Evolutionary conservation across 805 yeast species (phyloP), one percentile per base, ranked within the genome.

Genomic region (Sugiyamaella americana): DNA sequence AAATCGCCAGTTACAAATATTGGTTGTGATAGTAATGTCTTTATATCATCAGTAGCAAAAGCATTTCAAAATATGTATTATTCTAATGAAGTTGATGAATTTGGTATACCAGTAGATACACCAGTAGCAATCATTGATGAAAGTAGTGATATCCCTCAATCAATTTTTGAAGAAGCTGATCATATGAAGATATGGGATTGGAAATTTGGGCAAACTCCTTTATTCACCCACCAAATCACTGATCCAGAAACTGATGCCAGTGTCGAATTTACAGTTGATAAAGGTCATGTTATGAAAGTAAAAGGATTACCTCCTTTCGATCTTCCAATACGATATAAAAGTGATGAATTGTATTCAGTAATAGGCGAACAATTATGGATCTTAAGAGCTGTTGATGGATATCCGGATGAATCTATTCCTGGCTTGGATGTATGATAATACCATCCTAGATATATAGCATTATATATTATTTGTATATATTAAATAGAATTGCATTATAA

Each of bases 1-100:
- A 76, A 80, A 41, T 79, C 96, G 0, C 79, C 79, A n/a, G 94
- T 93, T 2, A 65, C 76, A 0, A 93, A 93, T 58, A 60, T 87
- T 13, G 71, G 66, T 1, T 56, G 84, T 23, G 62, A 61, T 4
- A 59, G 58, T 5, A 70, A 72, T 0, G 66, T 70, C 1, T 79
- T 89, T 53, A 65, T 75, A 0, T 63, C 68, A 2, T 52, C 69
- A 1, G 76, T 77, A 5, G 49, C 66, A 2, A 49, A 61, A 1
- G 72, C 70, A 1, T 82, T 78, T 53, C 51, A 56, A 23, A 48
- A 59, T 2, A 53, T 46, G 38, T 74, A 67, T 38, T 51, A 50
- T n/a, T n/a, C 11, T 6, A 46, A 38, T 24, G 40, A 43, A 5
- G 13, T 8, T 26, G 32, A 26, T 13, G 32, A 26, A 26, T 41